Base-by-base conservation (phyloP, 1,139 yeast genomes). In the Nakaseomyces delphensis region DNA sequence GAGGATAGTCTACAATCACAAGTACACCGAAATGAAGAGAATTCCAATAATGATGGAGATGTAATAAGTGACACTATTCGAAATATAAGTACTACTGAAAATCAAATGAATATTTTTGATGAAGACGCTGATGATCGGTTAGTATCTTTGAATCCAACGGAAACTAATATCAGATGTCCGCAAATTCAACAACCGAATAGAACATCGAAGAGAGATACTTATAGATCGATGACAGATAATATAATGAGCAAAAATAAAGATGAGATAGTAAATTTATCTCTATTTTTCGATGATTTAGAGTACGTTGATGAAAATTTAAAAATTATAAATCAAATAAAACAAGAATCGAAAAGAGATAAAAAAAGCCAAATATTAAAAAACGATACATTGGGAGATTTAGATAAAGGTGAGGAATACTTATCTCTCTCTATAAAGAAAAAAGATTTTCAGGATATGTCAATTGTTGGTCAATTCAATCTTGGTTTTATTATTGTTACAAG, bases 401-500 rank as follows among this genome's bases (percentile, higher is more conserved):
- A 69, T 37, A 71, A 70, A 39, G 81, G 81, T 6, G 83, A 80
- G 48, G 67, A 67, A 10, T 69, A 68, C 40, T 57, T 79, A 32
- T 67, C 79, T 0, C 63, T 78, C 43, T 72, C 74, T 0, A 76
- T 84, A 1, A 67, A 73, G 4, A 83, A 83, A 53, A 51, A 65
- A 0, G 93, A 84, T 53, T 85, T 91, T 55, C 55, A 63, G 3
- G 59, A 69, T 6, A 89, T 91, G 97, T 62, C 71, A 38, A 63
- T 93, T 14, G 75, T 89, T 8, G 99, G 99, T 0, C 98, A 89
- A 61, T 91, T 91, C 65, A 91, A 91, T 57, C 64, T 83, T 21
- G 98, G 98, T 0, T 91, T 91, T 56, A 85, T 91, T 14, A 63
- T 91, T 25, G 94, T 84, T 0, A 73, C 77, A 1, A 66, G 74